Conservation (phyloP, 106 monocot species). For the Dioscorea zingiberensis region DNA sequence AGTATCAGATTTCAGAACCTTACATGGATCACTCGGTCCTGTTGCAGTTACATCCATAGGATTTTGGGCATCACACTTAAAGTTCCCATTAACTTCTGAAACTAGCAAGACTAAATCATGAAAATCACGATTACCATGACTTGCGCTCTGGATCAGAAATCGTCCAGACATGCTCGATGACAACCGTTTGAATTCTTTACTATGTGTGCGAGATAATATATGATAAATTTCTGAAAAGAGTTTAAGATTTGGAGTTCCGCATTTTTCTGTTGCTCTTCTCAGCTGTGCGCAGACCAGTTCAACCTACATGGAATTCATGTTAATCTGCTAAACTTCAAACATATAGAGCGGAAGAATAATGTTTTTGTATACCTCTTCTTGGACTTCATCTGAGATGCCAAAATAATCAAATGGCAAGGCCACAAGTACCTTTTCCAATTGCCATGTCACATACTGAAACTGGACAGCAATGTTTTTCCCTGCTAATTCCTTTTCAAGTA, state of each 20-base stretch:
- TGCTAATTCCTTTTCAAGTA: conserved; percentile 31
- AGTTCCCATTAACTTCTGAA: conserved; percentile 39
- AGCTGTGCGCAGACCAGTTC: conserved; percentile 58
- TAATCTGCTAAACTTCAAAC: not conserved
- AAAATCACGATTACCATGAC: conserved; percentile 17
- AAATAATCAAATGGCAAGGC: conserved; percentile 60
- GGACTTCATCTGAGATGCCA: conserved; percentile 80
- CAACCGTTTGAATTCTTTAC: conserved; percentile 11
- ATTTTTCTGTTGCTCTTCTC: conserved; percentile 52
- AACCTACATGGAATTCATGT: conserved; percentile 19
- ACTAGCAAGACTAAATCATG: conserved; percentile 28
- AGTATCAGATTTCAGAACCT: conserved; percentile 23
- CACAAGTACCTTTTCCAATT: conserved; percentile 63
- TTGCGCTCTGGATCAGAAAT: conserved; percentile 1
- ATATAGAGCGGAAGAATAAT: not conserved
- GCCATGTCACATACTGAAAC: conserved; percentile 79
- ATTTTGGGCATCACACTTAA: conserved; percentile 22
- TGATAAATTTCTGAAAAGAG: conserved; percentile 58
- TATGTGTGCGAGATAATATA: conserved; percentile 16
- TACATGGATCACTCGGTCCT: conserved; percentile 1
- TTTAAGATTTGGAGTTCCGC: conserved; percentile 26
- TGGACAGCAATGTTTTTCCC: conserved; percentile 41
- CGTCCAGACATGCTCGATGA: conserved; percentile 4
- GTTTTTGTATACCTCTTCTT: conserved; percentile 59
- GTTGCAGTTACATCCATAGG: conserved; percentile 19